Conservation (phyloP, 768 basidiomycete genomes). For the Suillus americanus region DNA sequence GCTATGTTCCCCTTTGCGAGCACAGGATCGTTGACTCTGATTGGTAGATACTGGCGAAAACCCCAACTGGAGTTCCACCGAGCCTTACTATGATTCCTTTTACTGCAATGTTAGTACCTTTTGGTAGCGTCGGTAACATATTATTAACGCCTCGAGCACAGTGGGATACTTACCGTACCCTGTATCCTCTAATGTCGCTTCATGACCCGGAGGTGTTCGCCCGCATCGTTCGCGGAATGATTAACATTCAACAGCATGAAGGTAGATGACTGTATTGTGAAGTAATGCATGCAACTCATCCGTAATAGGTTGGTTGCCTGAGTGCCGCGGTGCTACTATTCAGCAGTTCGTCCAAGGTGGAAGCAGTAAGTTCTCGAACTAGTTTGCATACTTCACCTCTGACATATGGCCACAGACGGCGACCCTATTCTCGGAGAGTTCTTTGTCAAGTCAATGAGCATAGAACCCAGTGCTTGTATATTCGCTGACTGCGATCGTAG, state of each 20-base stretch:
- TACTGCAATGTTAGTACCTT: constrained; percentile 59
- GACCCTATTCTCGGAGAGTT: constrained; percentile 67
- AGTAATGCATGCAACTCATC: background rate
- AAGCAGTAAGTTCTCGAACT: constrained; percentile 44
- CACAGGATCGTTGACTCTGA: background rate
- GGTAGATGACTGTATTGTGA: constrained; percentile 32
- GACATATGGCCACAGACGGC: constrained; percentile 41
- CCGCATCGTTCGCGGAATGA: constrained; percentile 60
- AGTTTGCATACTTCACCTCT: background rate
- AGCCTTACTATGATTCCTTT: constrained; percentile 67
- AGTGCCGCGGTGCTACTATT: constrained; percentile 57
- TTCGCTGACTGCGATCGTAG: constrained; percentile 27
- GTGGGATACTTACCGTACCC: constrained; percentile 68
- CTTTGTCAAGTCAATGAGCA: constrained; percentile 51
- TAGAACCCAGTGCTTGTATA: background rate
- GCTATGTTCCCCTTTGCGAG: constrained; percentile 15
- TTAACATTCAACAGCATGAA: constrained; percentile 67
- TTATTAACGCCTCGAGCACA: constrained; percentile 17
- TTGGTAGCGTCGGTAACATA: background rate
- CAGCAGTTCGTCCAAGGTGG: constrained; percentile 59
- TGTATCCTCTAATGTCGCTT: constrained; percentile 62
- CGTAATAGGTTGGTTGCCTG: constrained; percentile 59
- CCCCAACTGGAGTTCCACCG: constrained; percentile 59
- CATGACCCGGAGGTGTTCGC: constrained; percentile 62
- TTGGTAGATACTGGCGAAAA: constrained; percentile 60